Percentiles rank a stretch among this genome's conserved stretches.
Evolutionary conservation across 225 moss, liverwort and hornwort genomes (phyloP).

Genomic region (Rhytidiadelphus loreus): DNA sequence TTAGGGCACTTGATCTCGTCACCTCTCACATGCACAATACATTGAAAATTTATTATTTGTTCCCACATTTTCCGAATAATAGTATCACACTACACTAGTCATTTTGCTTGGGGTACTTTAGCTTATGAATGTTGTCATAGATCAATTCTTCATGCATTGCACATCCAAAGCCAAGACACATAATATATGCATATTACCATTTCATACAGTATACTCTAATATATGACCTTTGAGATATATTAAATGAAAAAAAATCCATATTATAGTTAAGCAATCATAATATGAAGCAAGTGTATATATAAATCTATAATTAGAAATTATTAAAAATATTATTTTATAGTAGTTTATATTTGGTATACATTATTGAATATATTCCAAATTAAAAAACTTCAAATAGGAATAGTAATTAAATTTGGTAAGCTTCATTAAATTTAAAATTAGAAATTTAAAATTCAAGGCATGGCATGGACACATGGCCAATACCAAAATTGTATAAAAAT

Average conservation of each 20-base stretch:
- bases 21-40: background rate
- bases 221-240: background rate
- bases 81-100: too few species aligned
- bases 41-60: background rate
- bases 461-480: rapidly evolving
- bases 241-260: background rate
- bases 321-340: rapidly evolving
- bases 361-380: background rate
- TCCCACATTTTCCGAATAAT: too few species aligned
- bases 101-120: too few species aligned
- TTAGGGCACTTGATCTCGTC: background rate
- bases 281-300: background rate
- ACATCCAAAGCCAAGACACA: too few species aligned
- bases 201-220: background rate
- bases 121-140: background rate
- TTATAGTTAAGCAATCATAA: background rate
- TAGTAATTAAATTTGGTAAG: background rate
- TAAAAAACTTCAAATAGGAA: background rate
- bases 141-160: background rate
- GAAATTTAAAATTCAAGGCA: too few species aligned
- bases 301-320: background rate
- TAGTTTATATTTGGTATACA: background rate
- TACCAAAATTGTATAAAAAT: background rate
- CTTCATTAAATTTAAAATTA: too few species aligned
- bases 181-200: background rate